Base-by-base conservation (phyloP, 2,329 filamentous ascomycete genomes). In the Exophiala dermatitidis region DNA sequence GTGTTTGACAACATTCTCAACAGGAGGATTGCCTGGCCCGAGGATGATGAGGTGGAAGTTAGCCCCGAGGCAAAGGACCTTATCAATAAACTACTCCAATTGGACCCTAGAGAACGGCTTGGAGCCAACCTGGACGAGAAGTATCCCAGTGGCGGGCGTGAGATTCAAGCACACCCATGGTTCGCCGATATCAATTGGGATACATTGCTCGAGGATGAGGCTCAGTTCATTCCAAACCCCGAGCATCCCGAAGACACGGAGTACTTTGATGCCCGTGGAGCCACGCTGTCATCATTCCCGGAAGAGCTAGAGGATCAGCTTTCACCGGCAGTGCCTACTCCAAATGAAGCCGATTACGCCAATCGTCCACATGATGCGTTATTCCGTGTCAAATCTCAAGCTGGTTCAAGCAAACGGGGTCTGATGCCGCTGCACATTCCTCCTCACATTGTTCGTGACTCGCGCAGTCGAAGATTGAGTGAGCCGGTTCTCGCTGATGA, bases 211-310 rank as follows among this genome's bases (percentile, higher is more conserved):
- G 85, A 97, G 65, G 91, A 97, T 60, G 90, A 96, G 65, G 90
- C 94, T 2, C 89, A 95, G 54, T 98, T 98, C 67, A 86, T 98
- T 7, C 93, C 93, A 0, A 86, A 88, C 38, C 85, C 87, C 1
- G 89, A 95, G 65, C 91, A 98, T 62, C 90, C 89, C 0, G 93
- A 98, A 68, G 91, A 98, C 65, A 98, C 93, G 0, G 94, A 98
- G 66, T 98, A 98, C 66, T 98, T 98, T 63, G 93, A 98, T 71
- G 73, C 88, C 26, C 82, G 93, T 60, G 93, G 93, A 30, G 93
- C 93, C 10, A 94, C 90, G 1, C 77, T 97, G 61, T 88, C 95
- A 64, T 87, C 88, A 2, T 98, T 98, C 68, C 84, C 86, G 0
- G 90, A 95, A 59, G 93, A 98, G 67, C 85, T 96, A 64, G 91